phyloP scores from a whole-genome alignment of 2,329 filamentous ascomycete genomes.

The Epichloe uncinata region DNA sequence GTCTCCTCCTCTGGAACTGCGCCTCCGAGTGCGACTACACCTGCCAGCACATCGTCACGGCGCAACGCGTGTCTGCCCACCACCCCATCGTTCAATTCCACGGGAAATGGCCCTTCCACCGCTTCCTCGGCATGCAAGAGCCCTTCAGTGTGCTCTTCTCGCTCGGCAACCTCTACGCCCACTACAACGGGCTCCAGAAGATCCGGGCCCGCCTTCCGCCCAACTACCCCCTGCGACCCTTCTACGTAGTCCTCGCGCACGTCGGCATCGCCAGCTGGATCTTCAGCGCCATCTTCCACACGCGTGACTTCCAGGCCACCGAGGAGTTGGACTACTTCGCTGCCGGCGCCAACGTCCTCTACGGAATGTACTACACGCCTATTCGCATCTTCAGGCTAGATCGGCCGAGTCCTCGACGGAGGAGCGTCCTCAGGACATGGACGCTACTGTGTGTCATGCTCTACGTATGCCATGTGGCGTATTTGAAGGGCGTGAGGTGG shows the following conservation, averaged over 20 bases:
- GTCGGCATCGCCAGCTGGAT: slow-evolving; percentile 75
- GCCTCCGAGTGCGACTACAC: slow-evolving; percentile 92
- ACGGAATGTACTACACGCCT: slow-evolving; percentile 76
- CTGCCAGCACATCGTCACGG: slow-evolving; percentile 87
- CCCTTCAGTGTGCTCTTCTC: slow-evolving; percentile 90
- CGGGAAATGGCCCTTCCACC: slow-evolving; percentile 95
- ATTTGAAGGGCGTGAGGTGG: slow-evolving; percentile 76
- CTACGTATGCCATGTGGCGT: slow-evolving; percentile 66
- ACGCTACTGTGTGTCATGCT: slow-evolving; percentile 56
- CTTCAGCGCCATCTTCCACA: slow-evolving; percentile 86
- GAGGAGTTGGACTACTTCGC: slow-evolving; percentile 96
- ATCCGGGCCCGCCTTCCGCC: slow-evolving; percentile 57
- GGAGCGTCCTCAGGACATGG: slow-evolving; percentile 56
- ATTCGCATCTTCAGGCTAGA: slow-evolving; percentile 79
- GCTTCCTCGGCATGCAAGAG: slow-evolving; percentile 87
- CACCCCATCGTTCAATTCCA: slow-evolving; percentile 80
- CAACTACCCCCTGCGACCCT: slow-evolving; percentile 62
- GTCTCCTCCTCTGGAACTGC: slow-evolving; percentile 85
- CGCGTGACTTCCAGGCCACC: slow-evolving; percentile 69
- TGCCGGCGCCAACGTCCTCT: slow-evolving; percentile 79
- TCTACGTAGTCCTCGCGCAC: slow-evolving; percentile 69
- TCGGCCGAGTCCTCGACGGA: slow-evolving; percentile 28
- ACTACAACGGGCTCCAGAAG: slow-evolving; percentile 61
- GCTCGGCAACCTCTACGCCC: slow-evolving; percentile 78
- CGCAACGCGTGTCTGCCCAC: slow-evolving; percentile 50